phyloP scores from a whole-genome alignment of 805 yeast genomes.

The Blastobotrys chiropterorum region DNA sequence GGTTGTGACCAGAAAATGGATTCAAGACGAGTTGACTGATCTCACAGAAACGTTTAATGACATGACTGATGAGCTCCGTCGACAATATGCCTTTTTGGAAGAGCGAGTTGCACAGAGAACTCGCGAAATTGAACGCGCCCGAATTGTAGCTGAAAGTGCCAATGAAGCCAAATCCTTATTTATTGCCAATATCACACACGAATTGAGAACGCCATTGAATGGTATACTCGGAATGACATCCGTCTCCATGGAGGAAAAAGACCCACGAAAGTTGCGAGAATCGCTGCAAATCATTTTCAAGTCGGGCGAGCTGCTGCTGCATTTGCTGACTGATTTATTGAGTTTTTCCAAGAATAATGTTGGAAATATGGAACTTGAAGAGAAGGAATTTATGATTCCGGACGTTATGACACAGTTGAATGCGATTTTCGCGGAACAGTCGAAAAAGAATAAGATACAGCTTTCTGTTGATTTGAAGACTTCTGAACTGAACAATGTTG shows the following conservation, averaged over 20 bases:
- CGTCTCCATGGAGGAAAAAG: conserved; percentile 81
- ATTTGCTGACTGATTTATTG: conserved; percentile 80
- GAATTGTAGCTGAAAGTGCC: conserved; percentile 50
- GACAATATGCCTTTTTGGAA: conserved; percentile 78
- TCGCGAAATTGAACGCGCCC: conserved; percentile 63
- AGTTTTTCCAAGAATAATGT: conserved; percentile 86
- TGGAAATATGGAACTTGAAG: conserved; percentile 76
- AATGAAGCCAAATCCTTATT: conserved; percentile 92
- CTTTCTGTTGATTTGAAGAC: conserved; percentile 61
- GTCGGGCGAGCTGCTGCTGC: conserved; percentile 81
- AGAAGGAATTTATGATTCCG: conserved; percentile 63
- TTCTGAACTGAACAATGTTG: conserved; percentile 40
- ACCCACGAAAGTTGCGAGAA: conserved; percentile 56
- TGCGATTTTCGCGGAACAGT: conserved; percentile 57
- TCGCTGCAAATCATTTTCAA: conserved; percentile 76
- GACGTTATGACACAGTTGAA: conserved; percentile 76
- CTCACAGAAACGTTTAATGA: conserved; percentile 82
- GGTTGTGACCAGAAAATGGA: conserved; percentile 17
- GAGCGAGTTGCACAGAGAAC: conserved; percentile 85
- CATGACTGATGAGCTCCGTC: conserved; percentile 82
- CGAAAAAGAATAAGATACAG: conserved; percentile 60
- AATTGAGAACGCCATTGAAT: conserved; percentile 87
- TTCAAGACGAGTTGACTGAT: conserved; percentile 76
- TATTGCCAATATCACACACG: conserved; percentile 91
- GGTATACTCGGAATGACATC: conserved; percentile 96